phyloP scores from a whole-genome alignment of 2,329 filamentous ascomycete genomes.

The Colletotrichum liriopes region DNA sequence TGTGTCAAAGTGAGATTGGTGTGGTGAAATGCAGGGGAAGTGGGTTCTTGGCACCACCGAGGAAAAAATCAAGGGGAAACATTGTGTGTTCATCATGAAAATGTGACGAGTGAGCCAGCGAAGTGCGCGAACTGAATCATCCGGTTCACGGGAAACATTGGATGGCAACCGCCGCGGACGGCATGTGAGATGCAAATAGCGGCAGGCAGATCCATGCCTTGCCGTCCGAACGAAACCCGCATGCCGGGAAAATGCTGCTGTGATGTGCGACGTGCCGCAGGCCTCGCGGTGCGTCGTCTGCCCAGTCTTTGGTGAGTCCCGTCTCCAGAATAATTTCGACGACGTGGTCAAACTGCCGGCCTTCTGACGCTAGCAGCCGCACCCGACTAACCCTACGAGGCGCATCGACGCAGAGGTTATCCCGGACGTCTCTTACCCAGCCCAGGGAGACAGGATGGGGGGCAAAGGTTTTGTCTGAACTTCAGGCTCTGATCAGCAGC shows the following conservation, averaged over 20 bases:
- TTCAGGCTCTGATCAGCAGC: too few relatives aligned
- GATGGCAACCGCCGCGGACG: constrained; percentile 8
- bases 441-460: neutral
- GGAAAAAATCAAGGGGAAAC: constrained; percentile 24
- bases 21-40: constrained; percentile 39
- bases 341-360: constrained; percentile 5
- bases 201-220: constrained; percentile 37
- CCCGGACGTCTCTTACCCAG: neutral
- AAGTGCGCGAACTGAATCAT: neutral
- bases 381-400: constrained; percentile 4
- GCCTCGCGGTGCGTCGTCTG: neutral
- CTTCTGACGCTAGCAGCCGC: neutral
- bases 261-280: neutral
- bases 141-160: constrained; percentile 7
- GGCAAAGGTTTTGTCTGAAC: too few relatives aligned
- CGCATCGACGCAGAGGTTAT: neutral
- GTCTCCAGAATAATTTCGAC: neutral
- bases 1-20: constrained; percentile 15
- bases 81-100: neutral
- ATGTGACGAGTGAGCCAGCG: neutral
- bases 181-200: constrained; percentile 23
- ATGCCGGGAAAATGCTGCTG: constrained; percentile 1
- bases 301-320: too few relatives aligned
- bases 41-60: constrained; percentile 34
- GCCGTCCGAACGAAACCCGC: constrained; percentile 6